Evolutionary conservation across 192 early-diverging fungal genomes (phyloP).

Genomic region (Gryganskiella cystojenkinii): DNA sequence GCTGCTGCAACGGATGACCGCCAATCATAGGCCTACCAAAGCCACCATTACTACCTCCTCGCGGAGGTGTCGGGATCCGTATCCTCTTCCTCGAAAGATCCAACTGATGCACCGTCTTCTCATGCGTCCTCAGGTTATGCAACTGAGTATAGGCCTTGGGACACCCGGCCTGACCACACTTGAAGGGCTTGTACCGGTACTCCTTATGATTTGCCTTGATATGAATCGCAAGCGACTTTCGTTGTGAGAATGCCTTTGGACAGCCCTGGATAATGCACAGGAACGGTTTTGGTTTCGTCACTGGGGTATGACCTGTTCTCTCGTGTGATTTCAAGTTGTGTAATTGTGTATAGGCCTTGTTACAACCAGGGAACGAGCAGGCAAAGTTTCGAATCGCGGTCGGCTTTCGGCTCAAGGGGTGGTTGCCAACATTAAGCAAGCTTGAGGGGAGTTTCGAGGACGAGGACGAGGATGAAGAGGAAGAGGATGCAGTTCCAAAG

Average conservation of each 20-base stretch:
- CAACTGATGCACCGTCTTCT: slow-evolving; percentile 63
- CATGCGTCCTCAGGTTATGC: slow-evolving; percentile 83
- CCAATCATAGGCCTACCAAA: background rate
- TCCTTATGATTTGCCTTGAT: slow-evolving; percentile 56
- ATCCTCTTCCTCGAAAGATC: slow-evolving; percentile 47
- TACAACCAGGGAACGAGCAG: slow-evolving; percentile 49
- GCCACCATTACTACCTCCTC: background rate
- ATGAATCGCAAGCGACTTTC: slow-evolving; percentile 81
- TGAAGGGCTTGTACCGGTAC: slow-evolving; percentile 61
- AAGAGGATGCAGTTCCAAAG: too few species aligned
- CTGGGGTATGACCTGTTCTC: slow-evolving; percentile 70
- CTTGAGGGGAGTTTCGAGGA: too few species aligned
- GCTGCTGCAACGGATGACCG: too few species aligned
- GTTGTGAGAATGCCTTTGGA: slow-evolving; percentile 74
- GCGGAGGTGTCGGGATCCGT: slow-evolving; percentile 15
- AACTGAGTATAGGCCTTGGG: slow-evolving; percentile 83
- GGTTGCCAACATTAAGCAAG: too few species aligned
- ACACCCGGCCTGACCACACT: slow-evolving; percentile 71
- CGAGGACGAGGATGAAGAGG: too few species aligned
- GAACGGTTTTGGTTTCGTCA: slow-evolving; percentile 68
- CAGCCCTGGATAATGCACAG: slow-evolving; percentile 72
- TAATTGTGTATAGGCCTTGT: slow-evolving; percentile 55
- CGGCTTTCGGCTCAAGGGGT: slow-evolving; percentile 39
- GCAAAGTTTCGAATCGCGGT: slow-evolving; percentile 65
- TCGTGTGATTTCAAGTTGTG: slow-evolving; percentile 58